Conservation (phyloP, 1,139 yeast species). For the Lodderomyces orthopsilosis region DNA sequence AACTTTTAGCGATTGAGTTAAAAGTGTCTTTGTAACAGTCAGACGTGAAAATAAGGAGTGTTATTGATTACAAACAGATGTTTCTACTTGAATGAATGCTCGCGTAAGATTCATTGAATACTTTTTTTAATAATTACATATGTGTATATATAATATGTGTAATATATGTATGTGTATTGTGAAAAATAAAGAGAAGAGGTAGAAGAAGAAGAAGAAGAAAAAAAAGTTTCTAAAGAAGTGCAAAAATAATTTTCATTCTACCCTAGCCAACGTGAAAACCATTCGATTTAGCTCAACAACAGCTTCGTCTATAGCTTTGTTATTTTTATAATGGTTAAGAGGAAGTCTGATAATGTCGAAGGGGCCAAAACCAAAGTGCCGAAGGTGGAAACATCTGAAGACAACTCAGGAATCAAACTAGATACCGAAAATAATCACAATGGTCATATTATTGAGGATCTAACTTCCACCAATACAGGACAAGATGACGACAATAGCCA, state of each 20-base stretch:
- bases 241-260: background rate
- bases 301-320: background rate
- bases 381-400: slow-evolving; percentile 6
- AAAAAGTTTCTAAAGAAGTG: background rate
- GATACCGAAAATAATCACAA: background rate
- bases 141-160: too few species aligned
- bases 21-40: too few species aligned
- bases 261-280: background rate
- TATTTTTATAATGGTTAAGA: background rate
- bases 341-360: background rate
- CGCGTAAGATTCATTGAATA: too few species aligned
- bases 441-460: slow-evolving; percentile 1
- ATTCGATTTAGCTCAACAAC: background rate
- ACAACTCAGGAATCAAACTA: background rate
- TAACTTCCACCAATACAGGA: background rate
- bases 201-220: background rate
- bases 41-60: too few species aligned
- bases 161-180: too few species aligned
- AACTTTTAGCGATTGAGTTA: too few species aligned
- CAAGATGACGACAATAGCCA: slow-evolving; percentile 7
- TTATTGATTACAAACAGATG: too few species aligned
- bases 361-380: background rate
- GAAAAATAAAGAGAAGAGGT: background rate
- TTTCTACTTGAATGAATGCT: too few species aligned
- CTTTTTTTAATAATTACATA: too few species aligned